Evolutionary conservation across 768 basidiomycete genomes (phyloP).

Genomic region (Mycena sanguinolenta): DNA sequence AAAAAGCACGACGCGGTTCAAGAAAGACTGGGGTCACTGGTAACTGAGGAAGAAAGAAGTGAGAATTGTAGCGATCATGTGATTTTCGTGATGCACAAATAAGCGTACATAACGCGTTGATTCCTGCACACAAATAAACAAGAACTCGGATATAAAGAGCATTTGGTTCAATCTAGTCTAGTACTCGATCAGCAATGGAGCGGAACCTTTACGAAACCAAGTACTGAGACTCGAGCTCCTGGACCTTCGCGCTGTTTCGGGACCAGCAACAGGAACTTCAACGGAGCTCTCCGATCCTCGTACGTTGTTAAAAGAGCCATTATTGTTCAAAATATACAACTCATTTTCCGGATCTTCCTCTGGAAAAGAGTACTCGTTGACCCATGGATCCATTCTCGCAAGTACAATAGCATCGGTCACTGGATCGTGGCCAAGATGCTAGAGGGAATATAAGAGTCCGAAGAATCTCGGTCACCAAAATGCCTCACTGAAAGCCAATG

Average conservation of each 20-base stretch:
- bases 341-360: slow-evolving; percentile 25
- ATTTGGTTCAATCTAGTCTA: background rate
- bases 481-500: slow-evolving; percentile 25
- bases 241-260: background rate
- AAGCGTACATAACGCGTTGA: slow-evolving; percentile 1
- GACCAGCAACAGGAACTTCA: background rate
- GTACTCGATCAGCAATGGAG: background rate
- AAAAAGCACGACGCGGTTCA: slow-evolving; percentile 27
- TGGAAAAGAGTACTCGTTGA: slow-evolving; percentile 22
- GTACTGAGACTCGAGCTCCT: slow-evolving; percentile 13
- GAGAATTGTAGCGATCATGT: slow-evolving; percentile 14
- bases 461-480: background rate
- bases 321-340: slow-evolving; percentile 12
- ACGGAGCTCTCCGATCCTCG: background rate
- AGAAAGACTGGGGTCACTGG: too few relatives aligned
- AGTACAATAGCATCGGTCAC: slow-evolving; percentile 27
- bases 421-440: slow-evolving; percentile 32
- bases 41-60: background rate
- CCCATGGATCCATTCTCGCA: slow-evolving; percentile 25
- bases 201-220: background rate
- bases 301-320: background rate
- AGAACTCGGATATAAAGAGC: background rate
- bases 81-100: background rate
- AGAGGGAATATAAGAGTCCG: background rate
- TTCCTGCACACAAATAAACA: background rate